Evolutionary conservation across 805 yeast species (phyloP).

Genomic region (Lipomyces kockii): DNA sequence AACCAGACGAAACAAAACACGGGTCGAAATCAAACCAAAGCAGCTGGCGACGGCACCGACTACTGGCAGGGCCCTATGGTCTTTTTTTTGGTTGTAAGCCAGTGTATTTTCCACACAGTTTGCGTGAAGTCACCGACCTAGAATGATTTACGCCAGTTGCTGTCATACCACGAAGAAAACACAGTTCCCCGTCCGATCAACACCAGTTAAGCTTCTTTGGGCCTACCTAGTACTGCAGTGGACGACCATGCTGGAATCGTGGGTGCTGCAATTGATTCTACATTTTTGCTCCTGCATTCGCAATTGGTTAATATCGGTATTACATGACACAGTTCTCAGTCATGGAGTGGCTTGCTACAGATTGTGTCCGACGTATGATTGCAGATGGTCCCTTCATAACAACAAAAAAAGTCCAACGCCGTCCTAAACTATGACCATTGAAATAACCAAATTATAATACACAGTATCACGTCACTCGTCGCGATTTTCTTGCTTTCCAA

Average conservation of each 20-base stretch:
- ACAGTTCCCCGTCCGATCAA: background rate
- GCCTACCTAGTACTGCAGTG: background rate
- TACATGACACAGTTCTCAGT: background rate
- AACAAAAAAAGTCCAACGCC: background rate
- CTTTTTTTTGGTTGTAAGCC: too few relatives aligned
- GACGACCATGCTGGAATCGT: background rate
- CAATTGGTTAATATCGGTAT: too few relatives aligned
- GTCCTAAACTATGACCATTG: background rate
- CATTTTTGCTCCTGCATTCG: background rate
- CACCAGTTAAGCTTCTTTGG: too few relatives aligned
- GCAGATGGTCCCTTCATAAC: background rate
- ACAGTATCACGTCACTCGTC: background rate
- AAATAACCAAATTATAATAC: background rate
- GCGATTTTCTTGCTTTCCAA: background rate
- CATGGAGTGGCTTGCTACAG: background rate
- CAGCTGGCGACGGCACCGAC: too few relatives aligned
- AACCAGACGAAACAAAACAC: too few relatives aligned
- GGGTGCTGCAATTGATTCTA: background rate
- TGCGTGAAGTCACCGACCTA: too few relatives aligned
- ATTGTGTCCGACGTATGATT: background rate
- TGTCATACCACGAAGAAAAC: background rate
- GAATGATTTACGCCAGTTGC: background rate
- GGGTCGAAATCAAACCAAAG: too few relatives aligned
- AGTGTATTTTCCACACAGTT: too few relatives aligned
- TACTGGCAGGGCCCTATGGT: too few relatives aligned